A percentile compares a stretch with the other conserved stretches of the same genome.
Evolutionary conservation across 169 alveolate genomes (phyloP).

Genomic region (Eimeria necatrix): DNA sequence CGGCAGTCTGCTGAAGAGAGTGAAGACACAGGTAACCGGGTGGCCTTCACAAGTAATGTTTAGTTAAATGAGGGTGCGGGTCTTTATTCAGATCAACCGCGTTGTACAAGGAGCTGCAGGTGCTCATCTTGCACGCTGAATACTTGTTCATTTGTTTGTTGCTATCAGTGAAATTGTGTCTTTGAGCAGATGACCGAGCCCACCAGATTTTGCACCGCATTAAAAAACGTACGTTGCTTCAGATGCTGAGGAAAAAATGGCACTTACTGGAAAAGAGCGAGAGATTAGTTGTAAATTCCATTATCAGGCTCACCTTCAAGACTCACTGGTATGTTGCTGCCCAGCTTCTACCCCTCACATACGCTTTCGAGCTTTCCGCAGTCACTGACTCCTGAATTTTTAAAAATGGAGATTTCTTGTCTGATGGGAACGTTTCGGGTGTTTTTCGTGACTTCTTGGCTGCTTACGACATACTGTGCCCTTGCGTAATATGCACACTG

Average conservation of each 20-base stretch:
- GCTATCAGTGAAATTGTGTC: not conserved
- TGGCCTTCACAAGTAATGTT: not conserved
- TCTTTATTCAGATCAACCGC: not conserved
- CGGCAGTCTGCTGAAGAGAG: not conserved
- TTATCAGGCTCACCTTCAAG: slow-evolving; percentile 10
- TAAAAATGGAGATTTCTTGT: too few relatives aligned
- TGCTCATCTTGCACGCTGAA: not conserved
- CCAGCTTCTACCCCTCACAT: too few relatives aligned
- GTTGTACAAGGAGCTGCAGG: not conserved
- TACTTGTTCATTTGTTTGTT: not conserved
- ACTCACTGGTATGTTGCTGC: slow-evolving; percentile 14
- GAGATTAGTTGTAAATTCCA: slow-evolving; percentile 1
- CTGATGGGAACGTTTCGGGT: too few relatives aligned
- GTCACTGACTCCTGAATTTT: too few relatives aligned
- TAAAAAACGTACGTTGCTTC: not conserved
- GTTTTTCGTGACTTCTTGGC: too few relatives aligned
- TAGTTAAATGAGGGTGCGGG: not conserved
- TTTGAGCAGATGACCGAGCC: slow-evolving; percentile 14
- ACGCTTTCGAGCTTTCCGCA: too few relatives aligned
- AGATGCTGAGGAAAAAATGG: slow-evolving; percentile 2
- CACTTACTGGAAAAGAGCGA: not conserved
- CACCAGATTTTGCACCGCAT: slow-evolving; percentile 22
- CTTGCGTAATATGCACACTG: too few relatives aligned
- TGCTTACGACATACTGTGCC: too few relatives aligned
- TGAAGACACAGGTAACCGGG: not conserved